phyloP scores from a whole-genome alignment of 768 basidiomycete genomes.

The Mycena rosella region DNA sequence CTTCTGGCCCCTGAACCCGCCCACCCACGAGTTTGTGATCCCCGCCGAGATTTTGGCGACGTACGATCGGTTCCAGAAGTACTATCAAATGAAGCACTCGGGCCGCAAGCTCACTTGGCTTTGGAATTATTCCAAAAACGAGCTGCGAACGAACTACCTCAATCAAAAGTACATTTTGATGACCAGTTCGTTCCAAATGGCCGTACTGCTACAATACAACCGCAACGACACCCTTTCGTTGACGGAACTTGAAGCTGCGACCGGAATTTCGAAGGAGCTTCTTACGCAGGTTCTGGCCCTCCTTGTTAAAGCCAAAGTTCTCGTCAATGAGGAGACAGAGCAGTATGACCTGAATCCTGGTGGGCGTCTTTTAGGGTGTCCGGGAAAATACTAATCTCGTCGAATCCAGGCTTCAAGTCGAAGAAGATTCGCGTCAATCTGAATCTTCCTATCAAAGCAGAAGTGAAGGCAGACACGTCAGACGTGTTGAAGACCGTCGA shows the following conservation, averaged over 20 bases:
- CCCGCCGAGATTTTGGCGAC: slow-evolving; percentile 89
- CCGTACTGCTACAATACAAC: slow-evolving; percentile 95
- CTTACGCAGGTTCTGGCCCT: slow-evolving; percentile 69
- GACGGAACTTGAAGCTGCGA: slow-evolving; percentile 74
- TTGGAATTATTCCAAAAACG: slow-evolving; percentile 99
- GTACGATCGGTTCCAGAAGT: slow-evolving; percentile 92
- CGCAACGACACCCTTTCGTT: slow-evolving; percentile 86
- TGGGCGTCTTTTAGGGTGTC: slow-evolving; percentile 40
- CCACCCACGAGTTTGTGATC: slow-evolving; percentile 87
- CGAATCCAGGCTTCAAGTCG: slow-evolving; percentile 89
- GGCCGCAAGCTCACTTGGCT: slow-evolving; percentile 98
- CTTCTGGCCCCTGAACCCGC: slow-evolving; percentile 94
- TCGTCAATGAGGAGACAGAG: slow-evolving; percentile 89
- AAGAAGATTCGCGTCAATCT: slow-evolving; percentile 95
- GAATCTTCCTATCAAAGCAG: slow-evolving; percentile 93
- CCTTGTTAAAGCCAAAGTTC: slow-evolving; percentile 90
- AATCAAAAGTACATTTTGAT: slow-evolving; percentile 97
- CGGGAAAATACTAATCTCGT: neutral
- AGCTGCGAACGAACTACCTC: slow-evolving; percentile 92
- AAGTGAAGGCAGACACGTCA: slow-evolving; percentile 89
- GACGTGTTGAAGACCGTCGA: slow-evolving; percentile 96
- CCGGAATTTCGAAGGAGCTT: slow-evolving; percentile 74
- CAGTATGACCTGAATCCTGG: slow-evolving; percentile 93
- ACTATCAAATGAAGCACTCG: slow-evolving; percentile 94
- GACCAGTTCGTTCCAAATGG: slow-evolving; percentile 96